These are phyloP conservation scores for Thozetella sp. DNA, from an alignment of 495 filamentous ascomycete species.

Conservation along the genomic window DNA sequence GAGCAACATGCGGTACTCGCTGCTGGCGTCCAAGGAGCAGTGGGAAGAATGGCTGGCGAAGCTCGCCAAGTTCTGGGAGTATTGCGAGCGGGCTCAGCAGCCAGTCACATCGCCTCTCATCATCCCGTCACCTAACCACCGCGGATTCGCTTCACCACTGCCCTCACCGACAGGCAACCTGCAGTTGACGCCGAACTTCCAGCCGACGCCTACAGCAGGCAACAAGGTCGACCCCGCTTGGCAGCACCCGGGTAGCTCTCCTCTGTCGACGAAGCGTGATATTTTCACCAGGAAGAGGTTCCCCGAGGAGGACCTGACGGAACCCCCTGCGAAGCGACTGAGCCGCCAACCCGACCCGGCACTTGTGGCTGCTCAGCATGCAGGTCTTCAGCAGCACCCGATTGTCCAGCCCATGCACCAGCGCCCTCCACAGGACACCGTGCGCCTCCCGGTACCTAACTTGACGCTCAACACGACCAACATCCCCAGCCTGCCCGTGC, in stretches of 20 bases:
- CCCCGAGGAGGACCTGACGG: conserved; percentile 60
- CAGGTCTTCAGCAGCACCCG: conserved; percentile 30
- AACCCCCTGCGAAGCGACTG: conserved; percentile 71
- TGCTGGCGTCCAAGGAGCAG: conserved; percentile 79
- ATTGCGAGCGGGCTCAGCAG: conserved; percentile 62
- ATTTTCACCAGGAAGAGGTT: conserved; percentile 64
- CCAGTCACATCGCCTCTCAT: conserved; percentile 27
- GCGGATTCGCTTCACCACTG: conserved; percentile 37
- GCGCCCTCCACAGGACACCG: conserved; percentile 14
- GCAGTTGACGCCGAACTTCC: conserved; percentile 28
- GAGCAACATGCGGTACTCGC: conserved; percentile 95
- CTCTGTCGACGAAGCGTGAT: conserved; percentile 9
- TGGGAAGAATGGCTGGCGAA: conserved; percentile 88
- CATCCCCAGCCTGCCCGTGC: conserved; percentile 7
- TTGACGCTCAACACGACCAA: conserved; percentile 42
- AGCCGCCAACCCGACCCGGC: conserved; percentile 33
- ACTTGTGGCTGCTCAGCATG: conserved; percentile 30
- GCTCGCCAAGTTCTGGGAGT: conserved; percentile 76
- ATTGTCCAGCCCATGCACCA: not conserved
- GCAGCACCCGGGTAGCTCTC: conserved; percentile 44
- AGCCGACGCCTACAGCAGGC: conserved; percentile 21
- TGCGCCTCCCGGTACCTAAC: conserved; percentile 38
- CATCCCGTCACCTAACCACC: conserved; percentile 35
- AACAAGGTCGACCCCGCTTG: not conserved
- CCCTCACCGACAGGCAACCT: conserved; percentile 46